Conservation (phyloP, 768 basidiomycete genomes). For the Kwoniella botswanensis region DNA sequence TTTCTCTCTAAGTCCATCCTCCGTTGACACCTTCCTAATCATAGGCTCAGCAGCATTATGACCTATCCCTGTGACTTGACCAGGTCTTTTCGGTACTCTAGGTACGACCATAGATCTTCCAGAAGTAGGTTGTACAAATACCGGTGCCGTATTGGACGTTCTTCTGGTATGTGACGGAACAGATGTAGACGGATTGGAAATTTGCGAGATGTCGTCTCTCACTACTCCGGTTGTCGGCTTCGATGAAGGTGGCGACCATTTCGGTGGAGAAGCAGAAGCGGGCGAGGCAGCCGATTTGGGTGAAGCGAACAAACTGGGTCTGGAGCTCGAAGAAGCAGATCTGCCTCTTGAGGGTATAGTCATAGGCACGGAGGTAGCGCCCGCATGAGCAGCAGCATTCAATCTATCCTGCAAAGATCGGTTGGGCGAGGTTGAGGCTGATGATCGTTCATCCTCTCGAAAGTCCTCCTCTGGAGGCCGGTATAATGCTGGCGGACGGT, state of each 20-base stretch:
- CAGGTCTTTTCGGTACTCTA: slow-evolving; percentile 50
- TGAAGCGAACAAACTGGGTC: slow-evolving; percentile 17
- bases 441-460: slow-evolving; percentile 8
- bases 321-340: slow-evolving; percentile 17
- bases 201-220: slow-evolving; percentile 4
- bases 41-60: slow-evolving; percentile 32
- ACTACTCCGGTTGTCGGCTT: slow-evolving; percentile 26
- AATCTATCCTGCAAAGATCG: slow-evolving; percentile 49
- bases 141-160: slow-evolving; percentile 26
- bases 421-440: slow-evolving; percentile 8
- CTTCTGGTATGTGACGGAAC: slow-evolving; percentile 3
- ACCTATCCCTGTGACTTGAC: slow-evolving; percentile 50
- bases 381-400: slow-evolving; percentile 41
- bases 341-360: slow-evolving; percentile 8
- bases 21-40: slow-evolving; percentile 29
- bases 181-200: neutral
- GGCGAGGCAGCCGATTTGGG: slow-evolving; percentile 17
- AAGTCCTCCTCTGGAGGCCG: slow-evolving; percentile 42
- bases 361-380: slow-evolving; percentile 9
- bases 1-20: slow-evolving; percentile 15
- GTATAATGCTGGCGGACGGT: slow-evolving; percentile 35
- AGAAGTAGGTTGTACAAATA: slow-evolving; percentile 41
- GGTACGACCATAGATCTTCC: slow-evolving; percentile 53
- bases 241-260: slow-evolving; percentile 14
- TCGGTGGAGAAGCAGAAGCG: slow-evolving; percentile 20